A percentile compares a stretch with the other conserved stretches of the same genome.
Conservation (phyloP, 78 protist species). For the Reticulomyxa filosa region DNA sequence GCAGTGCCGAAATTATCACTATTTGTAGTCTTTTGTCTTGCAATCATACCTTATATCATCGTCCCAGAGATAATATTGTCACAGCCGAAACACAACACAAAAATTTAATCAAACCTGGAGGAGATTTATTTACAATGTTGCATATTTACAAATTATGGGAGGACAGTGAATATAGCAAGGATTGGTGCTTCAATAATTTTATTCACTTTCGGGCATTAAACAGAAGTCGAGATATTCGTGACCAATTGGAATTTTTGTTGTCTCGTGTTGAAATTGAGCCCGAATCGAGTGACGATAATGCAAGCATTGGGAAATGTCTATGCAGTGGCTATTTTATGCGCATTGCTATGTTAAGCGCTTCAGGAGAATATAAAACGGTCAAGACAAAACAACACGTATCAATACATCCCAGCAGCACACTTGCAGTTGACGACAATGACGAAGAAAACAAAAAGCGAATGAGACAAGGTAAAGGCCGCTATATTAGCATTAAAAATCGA, state of each 20-base stretch:
- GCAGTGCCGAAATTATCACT: conserved; percentile 35
- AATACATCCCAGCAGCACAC: too few species aligned
- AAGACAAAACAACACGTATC: too few species aligned
- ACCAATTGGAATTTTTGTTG: not conserved
- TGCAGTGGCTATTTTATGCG: too few species aligned
- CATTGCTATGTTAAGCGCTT: too few species aligned
- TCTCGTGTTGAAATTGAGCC: not conserved
- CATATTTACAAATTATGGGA: conserved; percentile 42
- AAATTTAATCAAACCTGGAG: conserved; percentile 6
- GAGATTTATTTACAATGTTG: not conserved
- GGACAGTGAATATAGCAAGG: conserved; percentile 42
- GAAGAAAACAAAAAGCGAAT: too few species aligned
- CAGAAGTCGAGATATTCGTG: not conserved
- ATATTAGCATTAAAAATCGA: too few species aligned
- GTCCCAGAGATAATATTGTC: too few species aligned
- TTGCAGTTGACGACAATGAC: too few species aligned
- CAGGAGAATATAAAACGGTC: too few species aligned
- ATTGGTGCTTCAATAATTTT: conserved; percentile 85
- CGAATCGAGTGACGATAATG: not conserved
- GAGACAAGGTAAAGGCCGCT: too few species aligned
- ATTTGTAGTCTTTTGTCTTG: conserved; percentile 34
- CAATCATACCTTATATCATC: too few species aligned
- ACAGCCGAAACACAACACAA: not conserved
- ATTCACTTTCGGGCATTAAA: conserved; percentile 33
- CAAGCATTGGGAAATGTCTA: not conserved